These are phyloP conservation scores for Filosporella fistucella DNA, from an alignment of 495 filamentous ascomycete genomes.

Conservation along the genomic window DNA sequence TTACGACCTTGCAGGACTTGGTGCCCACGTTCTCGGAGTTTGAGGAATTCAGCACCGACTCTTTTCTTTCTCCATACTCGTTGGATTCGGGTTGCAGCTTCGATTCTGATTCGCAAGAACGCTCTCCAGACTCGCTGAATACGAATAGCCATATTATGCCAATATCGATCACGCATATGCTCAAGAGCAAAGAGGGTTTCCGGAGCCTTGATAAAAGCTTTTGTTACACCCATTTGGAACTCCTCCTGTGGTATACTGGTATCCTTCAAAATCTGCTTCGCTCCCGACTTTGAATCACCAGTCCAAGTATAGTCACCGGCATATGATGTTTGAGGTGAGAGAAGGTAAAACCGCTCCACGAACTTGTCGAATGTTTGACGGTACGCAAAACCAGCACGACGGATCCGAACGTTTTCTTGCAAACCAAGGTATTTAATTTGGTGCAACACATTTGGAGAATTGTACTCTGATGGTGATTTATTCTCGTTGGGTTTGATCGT, in stretches of 20 bases:
- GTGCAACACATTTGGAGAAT: conserved; percentile 85
- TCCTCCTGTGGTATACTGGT: conserved; percentile 92
- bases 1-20: conserved; percentile 76
- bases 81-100: conserved; percentile 92
- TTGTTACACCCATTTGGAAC: conserved; percentile 94
- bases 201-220: conserved; percentile 97
- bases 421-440: conserved; percentile 99
- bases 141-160: conserved; percentile 98
- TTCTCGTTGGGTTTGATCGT: conserved; percentile 99
- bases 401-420: conserved; percentile 97
- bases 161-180: conserved; percentile 95
- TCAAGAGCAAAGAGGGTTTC: conserved; percentile 97
- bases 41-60: conserved; percentile 80
- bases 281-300: conserved; percentile 77
- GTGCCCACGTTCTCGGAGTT: conserved; percentile 88
- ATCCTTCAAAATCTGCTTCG: conserved; percentile 94
- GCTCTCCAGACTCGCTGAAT: conserved; percentile 98
- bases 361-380: conserved; percentile 98
- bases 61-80: conserved; percentile 90
- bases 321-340: conserved; percentile 92
- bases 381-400: conserved; percentile 94
- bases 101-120: conserved; percentile 85
- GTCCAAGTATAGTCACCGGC: conserved; percentile 97
- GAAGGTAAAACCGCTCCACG: conserved; percentile 92
- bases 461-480: conserved; percentile 91